Conservation (phyloP, 306 rosid genomes). For the Datisca glomerata region DNA sequence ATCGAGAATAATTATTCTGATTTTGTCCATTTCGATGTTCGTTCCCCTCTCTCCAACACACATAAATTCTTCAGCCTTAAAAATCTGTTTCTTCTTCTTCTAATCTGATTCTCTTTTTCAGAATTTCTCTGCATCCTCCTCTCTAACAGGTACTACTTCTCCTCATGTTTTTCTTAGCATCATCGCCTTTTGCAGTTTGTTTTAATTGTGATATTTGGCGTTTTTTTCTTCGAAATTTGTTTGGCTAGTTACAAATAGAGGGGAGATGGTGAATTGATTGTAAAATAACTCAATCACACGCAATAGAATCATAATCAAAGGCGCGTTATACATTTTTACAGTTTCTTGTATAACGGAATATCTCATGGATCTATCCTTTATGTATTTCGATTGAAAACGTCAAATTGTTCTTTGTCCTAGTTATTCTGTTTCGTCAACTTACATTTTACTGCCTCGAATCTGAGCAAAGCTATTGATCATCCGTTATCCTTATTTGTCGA, state of each 20-base stretch:
- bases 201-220: no score
- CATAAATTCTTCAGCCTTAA: slow-evolving; percentile 20
- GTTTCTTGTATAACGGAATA: not conserved
- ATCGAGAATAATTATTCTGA: slow-evolving; percentile 3
- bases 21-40: slow-evolving; percentile 35
- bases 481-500: not conserved
- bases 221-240: not conserved
- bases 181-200: no score
- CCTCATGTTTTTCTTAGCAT: not conserved
- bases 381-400: no score
- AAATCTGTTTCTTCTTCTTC: slow-evolving; percentile 21
- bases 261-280: not conserved
- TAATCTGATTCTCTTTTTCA: not conserved
- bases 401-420: no score
- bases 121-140: slow-evolving; percentile 5
- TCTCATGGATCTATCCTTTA: no score
- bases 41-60: slow-evolving; percentile 19
- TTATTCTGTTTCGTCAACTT: no score
- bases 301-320: no score
- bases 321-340: no score
- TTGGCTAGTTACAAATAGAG: not conserved
- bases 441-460: not conserved
- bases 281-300: not conserved
- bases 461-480: not conserved
- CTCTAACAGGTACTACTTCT: not conserved